Percentiles rank a stretch among this genome's conserved stretches.
Conservation (phyloP, 352 stramenopile species). For the Lagenidium sp. region DNA sequence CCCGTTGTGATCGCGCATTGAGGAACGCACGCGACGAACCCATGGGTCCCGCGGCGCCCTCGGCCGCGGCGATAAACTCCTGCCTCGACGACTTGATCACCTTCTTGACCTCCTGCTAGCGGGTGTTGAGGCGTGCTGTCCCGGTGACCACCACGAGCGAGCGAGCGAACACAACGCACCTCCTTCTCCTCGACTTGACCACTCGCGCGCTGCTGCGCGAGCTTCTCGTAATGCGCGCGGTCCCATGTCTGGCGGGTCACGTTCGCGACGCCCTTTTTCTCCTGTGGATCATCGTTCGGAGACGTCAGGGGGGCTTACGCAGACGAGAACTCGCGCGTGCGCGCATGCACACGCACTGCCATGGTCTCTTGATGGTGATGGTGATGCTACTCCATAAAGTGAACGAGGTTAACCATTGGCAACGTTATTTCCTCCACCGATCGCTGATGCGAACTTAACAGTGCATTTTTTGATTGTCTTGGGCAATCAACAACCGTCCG, state of each 20-base stretch:
- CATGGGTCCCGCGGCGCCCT: slow-evolving; percentile 44
- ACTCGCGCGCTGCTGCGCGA: slow-evolving; percentile 61
- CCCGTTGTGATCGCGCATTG: slow-evolving; percentile 61
- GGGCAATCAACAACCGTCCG: no score
- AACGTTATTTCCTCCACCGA: neutral
- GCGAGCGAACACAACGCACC: no score
- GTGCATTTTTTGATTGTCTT: no score
- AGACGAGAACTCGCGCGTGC: neutral
- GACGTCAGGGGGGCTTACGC: neutral
- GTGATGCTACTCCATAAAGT: neutral
- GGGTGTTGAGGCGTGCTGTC: no score
- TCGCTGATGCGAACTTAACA: neutral
- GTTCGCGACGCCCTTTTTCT: slow-evolving; percentile 70
- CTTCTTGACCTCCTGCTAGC: slow-evolving; percentile 55
- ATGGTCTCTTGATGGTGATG: neutral
- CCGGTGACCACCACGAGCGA: no score
- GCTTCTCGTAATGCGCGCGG: slow-evolving; percentile 62
- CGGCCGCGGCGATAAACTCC: slow-evolving; percentile 66
- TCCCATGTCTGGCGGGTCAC: slow-evolving; percentile 83
- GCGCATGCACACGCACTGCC: no score
- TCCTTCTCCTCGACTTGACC: slow-evolving; percentile 38
- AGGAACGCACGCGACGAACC: slow-evolving; percentile 71
- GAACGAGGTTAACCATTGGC: neutral
- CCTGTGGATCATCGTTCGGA: slow-evolving; percentile 16
- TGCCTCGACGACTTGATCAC: slow-evolving; percentile 59